Conservation (phyloP, 371 early-diverging fungal genomes). For the Blakeslea trispora region DNA sequence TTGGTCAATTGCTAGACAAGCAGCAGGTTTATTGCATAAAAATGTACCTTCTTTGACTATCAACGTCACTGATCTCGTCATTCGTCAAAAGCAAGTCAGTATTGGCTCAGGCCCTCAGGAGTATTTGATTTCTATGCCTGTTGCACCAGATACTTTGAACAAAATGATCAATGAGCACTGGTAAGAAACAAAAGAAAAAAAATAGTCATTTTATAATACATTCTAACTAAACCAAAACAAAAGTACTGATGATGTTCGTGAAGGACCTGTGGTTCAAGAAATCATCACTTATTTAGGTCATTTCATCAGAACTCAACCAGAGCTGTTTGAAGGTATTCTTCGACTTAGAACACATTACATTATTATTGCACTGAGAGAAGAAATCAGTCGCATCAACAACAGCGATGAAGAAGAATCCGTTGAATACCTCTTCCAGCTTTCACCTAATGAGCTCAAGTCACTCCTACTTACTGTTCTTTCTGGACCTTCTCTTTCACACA, state of each 20-base stretch:
- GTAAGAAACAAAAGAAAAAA: conserved; percentile 27
- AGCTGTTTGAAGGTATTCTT: conserved; percentile 81
- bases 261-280: conserved; percentile 84
- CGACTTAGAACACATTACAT: conserved; percentile 79
- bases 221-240: too few relatives aligned
- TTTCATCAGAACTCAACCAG: conserved; percentile 68
- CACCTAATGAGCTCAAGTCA: conserved; percentile 77
- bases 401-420: conserved; percentile 80
- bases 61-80: conserved; percentile 80
- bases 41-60: conserved; percentile 74
- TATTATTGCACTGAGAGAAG: conserved; percentile 83
- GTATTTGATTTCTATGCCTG: conserved; percentile 64
- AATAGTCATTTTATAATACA: background rate
- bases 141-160: conserved; percentile 68
- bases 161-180: conserved; percentile 63
- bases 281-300: conserved; percentile 77
- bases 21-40: conserved; percentile 80
- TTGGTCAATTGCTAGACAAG: conserved; percentile 83
- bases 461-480: conserved; percentile 72
- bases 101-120: conserved; percentile 77
- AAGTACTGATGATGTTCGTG: conserved; percentile 75
- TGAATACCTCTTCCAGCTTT: conserved; percentile 76
- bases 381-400: conserved; percentile 70
- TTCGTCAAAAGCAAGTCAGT: conserved; percentile 79
- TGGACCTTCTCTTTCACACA: conserved; percentile 54